Evolutionary conservation across 768 basidiomycete genomes (phyloP).

Genomic region (Sarcomyxa edulis): DNA sequence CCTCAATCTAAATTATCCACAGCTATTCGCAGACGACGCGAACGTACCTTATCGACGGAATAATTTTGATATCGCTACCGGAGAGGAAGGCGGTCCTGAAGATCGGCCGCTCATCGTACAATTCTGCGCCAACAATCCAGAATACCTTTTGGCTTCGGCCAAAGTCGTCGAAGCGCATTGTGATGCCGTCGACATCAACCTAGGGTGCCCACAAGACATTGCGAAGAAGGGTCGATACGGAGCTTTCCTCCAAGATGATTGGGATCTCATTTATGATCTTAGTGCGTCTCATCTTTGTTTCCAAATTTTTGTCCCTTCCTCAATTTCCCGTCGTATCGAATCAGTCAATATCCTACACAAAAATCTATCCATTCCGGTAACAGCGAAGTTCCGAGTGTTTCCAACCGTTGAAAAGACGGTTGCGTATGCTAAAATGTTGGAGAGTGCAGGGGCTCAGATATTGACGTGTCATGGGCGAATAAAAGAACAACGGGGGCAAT

Average conservation of each 20-base stretch:
- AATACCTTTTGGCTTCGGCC: constrained; percentile 73
- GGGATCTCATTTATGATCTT: constrained; percentile 80
- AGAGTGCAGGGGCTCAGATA: constrained; percentile 91
- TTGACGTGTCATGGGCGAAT: constrained; percentile 90
- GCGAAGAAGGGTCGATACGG: constrained; percentile 86
- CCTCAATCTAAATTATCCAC: not conserved
- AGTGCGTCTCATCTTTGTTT: constrained; percentile 36
- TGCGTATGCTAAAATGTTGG: constrained; percentile 93
- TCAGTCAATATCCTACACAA: constrained; percentile 82
- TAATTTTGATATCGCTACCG: constrained; percentile 61
- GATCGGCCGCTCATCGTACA: constrained; percentile 89
- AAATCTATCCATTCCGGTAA: constrained; percentile 87
- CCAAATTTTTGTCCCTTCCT: not conserved
- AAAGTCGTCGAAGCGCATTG: constrained; percentile 70
- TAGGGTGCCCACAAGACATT: constrained; percentile 95
- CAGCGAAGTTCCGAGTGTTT: constrained; percentile 94
- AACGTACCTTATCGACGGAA: constrained; percentile 54
- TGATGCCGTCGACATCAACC: constrained; percentile 93
- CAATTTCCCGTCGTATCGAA: not conserved
- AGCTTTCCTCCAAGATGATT: constrained; percentile 89
- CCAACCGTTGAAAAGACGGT: constrained; percentile 82
- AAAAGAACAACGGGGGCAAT: constrained; percentile 88
- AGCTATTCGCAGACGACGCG: constrained; percentile 59
- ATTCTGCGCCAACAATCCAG: constrained; percentile 90
- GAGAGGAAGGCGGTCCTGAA: constrained; percentile 76